Base-by-base conservation (phyloP, 257 asterid species). In the Craterostigma plantagineum region DNA sequence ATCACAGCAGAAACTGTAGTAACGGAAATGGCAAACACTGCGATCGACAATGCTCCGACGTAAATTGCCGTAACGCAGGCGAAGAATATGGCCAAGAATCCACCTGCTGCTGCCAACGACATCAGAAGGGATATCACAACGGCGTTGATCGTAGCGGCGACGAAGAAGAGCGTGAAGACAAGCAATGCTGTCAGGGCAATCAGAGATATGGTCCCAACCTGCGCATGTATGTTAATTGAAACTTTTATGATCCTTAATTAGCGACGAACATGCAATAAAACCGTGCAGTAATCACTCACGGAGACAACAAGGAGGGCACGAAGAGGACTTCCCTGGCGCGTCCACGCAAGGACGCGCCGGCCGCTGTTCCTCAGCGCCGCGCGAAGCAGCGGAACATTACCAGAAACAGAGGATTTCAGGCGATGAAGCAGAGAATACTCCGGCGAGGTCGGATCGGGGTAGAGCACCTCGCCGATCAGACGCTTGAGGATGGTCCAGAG, bases 51-150 rank as follows among this genome's bases (percentile, higher is more conserved):
- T 18, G 85, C 92, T 35, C 77, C 70, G 30, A 84, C 50, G 46
- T 84, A 80, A 51, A 79, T 71, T 52, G 84, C 78, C 0, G 79
- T 72, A 56, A 74, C 53, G 46, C 59, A 76, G 48, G 77, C 42
- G 52, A 84, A 79, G 83, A 84, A 84, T 34, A 84, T 50, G 60
- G 84, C 92, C 74, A 84, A 54, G 71, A 84, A 79, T 51, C 93
- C 93, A 43, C 95, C 95, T 5, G 83, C 87, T 18, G 81, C 92
- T 4, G 85, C 95, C 63, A 84, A 51, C 34, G 93, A 71, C 66
- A 71, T 45, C 4, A 79, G 77, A 55, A 84, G 87, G 38, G 93
- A 73, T 53, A 84, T 58, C 53, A 76, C 63, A n/a, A 80, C 54
- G 14, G 92, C 93, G 39, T 80, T 84, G 52, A 74, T 7, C 17